Evolutionary conservation across 2,329 filamentous ascomycete genomes (phyloP).

Genomic region (Conoideocrella luteorostrata): DNA sequence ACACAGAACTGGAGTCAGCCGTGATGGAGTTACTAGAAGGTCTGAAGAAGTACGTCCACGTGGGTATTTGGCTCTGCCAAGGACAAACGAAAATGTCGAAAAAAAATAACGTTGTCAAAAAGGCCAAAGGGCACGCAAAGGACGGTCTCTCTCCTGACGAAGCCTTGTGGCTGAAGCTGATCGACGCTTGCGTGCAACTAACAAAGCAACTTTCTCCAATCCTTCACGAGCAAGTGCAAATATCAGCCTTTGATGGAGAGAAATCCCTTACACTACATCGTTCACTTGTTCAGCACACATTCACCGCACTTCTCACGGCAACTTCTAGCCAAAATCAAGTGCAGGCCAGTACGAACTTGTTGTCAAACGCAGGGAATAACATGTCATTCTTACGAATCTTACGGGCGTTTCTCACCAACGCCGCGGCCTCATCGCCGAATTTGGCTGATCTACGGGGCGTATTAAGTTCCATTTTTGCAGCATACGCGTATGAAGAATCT

Average conservation of each 20-base stretch:
- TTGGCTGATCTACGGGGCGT: constrained; percentile 81
- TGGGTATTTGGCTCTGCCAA: constrained; percentile 94
- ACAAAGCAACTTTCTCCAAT: constrained; percentile 57
- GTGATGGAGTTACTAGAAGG: constrained; percentile 68
- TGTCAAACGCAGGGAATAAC: constrained; percentile 42
- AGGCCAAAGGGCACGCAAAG: constrained; percentile 39
- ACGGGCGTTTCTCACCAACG: constrained; percentile 78
- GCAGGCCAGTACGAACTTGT: constrained; percentile 26
- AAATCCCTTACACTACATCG: constrained; percentile 64
- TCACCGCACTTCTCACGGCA: constrained; percentile 75
- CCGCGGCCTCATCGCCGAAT: constrained; percentile 74
- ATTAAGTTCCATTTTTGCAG: constrained; percentile 82
- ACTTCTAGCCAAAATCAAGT: constrained; percentile 49
- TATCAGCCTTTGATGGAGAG: constrained; percentile 42
- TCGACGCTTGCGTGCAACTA: constrained; percentile 55
- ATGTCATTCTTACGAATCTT: constrained; percentile 83
- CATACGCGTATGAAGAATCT: constrained; percentile 91
- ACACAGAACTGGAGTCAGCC: constrained; percentile 49
- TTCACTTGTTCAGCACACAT: constrained; percentile 79
- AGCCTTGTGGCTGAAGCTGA: constrained; percentile 53
- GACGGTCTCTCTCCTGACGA: constrained; percentile 48
- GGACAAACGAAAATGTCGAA: constrained; percentile 64
- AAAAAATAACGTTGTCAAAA: constrained; percentile 37
- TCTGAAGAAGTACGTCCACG: constrained; percentile 81
- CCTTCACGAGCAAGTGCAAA: constrained; percentile 31